A percentile compares a stretch with the other conserved stretches of the same genome.
These are phyloP conservation scores for Phytophthora citrophthora DNA, from an alignment of 352 stramenopile genomes.

Conservation along the genomic window DNA sequence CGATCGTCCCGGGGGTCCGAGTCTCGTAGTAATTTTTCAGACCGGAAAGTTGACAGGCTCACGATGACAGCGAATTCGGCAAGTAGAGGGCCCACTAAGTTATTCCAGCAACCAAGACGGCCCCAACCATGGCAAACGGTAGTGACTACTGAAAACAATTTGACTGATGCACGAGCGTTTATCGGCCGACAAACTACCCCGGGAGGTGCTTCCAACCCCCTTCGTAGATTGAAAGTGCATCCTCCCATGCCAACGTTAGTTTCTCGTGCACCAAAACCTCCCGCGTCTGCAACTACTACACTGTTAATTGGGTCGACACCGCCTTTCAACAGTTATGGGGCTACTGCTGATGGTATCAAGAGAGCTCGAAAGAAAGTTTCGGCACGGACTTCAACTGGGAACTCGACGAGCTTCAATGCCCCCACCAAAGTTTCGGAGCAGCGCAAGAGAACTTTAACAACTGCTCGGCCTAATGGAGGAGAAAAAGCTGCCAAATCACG, in stretches of 20 bases:
- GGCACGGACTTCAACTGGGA: not conserved
- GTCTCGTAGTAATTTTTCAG: not conserved
- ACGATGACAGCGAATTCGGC: not conserved
- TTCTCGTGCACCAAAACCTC: conserved; percentile 16
- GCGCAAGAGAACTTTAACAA: conserved; percentile 8
- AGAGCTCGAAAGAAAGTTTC: conserved; percentile 10
- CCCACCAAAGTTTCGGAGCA: conserved; percentile 28
- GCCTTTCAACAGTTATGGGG: not conserved
- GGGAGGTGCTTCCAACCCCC: conserved; percentile 8
- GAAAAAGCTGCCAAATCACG: conserved; percentile 4
- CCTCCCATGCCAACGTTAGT: conserved; percentile 8
- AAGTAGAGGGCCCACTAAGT: not conserved
- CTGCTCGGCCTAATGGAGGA: conserved; percentile 1
- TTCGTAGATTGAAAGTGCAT: conserved; percentile 28
- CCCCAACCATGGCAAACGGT: conserved; percentile 15
- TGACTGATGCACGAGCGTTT: not conserved
- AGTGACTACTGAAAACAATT: not conserved
- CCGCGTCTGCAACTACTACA: conserved; percentile 16
- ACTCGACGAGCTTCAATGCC: conserved; percentile 11
- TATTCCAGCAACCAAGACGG: conserved; percentile 17
- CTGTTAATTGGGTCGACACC: conserved; percentile 20
- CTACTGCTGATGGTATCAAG: not conserved
- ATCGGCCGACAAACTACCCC: conserved; percentile 9
- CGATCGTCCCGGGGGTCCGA: conserved; percentile 5
- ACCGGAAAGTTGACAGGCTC: conserved; percentile 1